Base-by-base conservation (phyloP, 1,284 basidiomycete genomes). In the Inonotus hispidus region DNA sequence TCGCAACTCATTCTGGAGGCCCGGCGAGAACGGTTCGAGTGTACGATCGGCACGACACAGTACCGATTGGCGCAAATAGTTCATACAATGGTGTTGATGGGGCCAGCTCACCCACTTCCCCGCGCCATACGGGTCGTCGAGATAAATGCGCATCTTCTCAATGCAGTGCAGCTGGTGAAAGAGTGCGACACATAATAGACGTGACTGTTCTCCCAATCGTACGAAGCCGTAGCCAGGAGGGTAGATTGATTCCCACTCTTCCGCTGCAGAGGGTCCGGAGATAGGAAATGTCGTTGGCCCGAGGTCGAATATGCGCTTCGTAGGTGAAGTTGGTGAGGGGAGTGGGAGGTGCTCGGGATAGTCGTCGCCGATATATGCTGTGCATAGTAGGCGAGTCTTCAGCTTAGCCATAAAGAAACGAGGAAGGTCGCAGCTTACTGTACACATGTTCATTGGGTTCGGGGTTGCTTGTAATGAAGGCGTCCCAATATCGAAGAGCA, bases 1-100 rank as follows among this genome's bases (percentile, higher is more conserved):
- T 14, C 29, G 25, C 38, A 37, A 35, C 6, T 21, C 38, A 10
- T 32, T 10, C 11, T 16, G 23, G 29, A 35, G 16, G 32, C n/a
- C 23, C 21, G 32, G 14, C 32, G 14, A 23, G 8, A 54, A 10
- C 10, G 60, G 62, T 49, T 61, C 60, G 21, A 61, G 60, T 29
- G 55, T 56, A 3, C 57, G 32, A 35, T 61, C 60, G n/a, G 60
- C 25, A 43, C 47, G 55, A 46, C 60, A 61, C 35, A 61, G 39
- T 10, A 57, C 49, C 32, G 53, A 35, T 27, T 61, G 60, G 16
- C 60, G 54, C 37, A 61, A 37, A 23, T 61, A 61, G 27, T 57
- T 61, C 43, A 61, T 29, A 46, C 60, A 61, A 57, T 61, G 60
- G 57, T 75, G 68, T 16, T 77, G 65, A 65, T 79, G 78, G 8